Evolutionary conservation across 331 rosid genomes (phyloP), one percentile per base, ranked within the genome.

Genomic region (Malus hybrid): DNA sequence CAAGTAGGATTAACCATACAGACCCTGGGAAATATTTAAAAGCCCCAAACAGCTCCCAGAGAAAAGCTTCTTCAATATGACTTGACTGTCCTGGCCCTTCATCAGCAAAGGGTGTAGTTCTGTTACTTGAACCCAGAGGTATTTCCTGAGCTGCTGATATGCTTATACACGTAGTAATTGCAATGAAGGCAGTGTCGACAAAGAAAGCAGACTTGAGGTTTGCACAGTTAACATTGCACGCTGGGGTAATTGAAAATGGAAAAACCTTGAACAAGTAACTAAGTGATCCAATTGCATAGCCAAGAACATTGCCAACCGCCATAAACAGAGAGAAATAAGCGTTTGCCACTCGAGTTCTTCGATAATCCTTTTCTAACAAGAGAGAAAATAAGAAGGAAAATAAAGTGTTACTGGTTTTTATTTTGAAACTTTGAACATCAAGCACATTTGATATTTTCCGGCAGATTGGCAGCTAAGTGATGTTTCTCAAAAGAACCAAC

Each of bases 161-260:
- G 75, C 97, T 93, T 74, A 89, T 48, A 71, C 58, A 84, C 18
- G 97, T 86, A 66, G 96, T 84, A 75, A 88, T 63, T 53, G 73
- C 80, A 67, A 93, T 93, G 86, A 86, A 90, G 72, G 46, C 78
- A 60, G 88, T 58, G 75, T 89, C 91, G 14, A 93, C 73, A 56
- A 78, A 30, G 89, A 93, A 93, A 53, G 98, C 96, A 64, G 98
- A 90, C 87, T 93, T 93, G 84, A 93, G 93, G 85, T 90, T 92
- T 76, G 97, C 96, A 75, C 98, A 93, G 56, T 87, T 86, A 63
- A 82, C 66, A 57, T 81, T 75, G 85, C 98, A 93, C 4, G 91
- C 93, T 42, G 88, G 36, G 68, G 90, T 87, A 78, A 56, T 77
- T 30, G 93, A 87, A 76, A 90, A 93, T 60, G 91, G 67, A 34